Conservation (phyloP, 257 asterid genomes). For the Handroanthus guayacan region DNA sequence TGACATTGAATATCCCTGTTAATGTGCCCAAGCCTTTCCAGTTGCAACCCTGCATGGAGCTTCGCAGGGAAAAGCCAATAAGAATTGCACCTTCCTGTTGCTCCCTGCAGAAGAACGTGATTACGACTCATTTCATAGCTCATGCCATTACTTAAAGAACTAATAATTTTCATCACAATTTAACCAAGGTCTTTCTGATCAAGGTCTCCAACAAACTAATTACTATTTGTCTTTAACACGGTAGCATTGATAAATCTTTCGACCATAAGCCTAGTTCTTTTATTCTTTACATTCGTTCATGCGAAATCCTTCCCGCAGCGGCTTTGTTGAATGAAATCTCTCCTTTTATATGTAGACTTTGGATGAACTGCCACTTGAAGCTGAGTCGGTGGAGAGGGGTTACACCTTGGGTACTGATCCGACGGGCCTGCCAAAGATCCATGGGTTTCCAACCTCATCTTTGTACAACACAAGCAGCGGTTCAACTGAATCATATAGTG, state of each 20-base stretch:
- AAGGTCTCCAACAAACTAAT: neutral
- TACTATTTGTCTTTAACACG: neutral
- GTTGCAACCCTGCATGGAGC: neutral
- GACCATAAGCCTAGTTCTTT: neutral
- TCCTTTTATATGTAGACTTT: constrained; percentile 54
- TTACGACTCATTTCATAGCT: neutral
- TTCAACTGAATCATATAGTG: constrained; percentile 57
- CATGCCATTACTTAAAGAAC: neutral
- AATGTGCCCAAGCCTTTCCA: neutral
- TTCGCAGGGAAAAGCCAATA: neutral
- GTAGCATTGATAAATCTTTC: neutral
- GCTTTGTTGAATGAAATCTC: neutral
- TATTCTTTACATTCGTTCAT: neutral
- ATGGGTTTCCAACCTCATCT: constrained; percentile 89
- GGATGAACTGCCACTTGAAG: constrained; percentile 95
- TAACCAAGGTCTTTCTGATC: no score
- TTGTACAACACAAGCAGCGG: constrained; percentile 59
- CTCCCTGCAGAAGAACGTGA: neutral
- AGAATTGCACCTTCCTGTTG: neutral
- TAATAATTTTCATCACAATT: neutral
- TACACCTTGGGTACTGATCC: constrained; percentile 74
- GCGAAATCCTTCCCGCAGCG: neutral
- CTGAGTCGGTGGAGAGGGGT: constrained; percentile 89
- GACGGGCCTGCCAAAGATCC: constrained; percentile 92
- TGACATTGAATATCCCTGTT: neutral